Evolutionary conservation across 768 basidiomycete genomes (phyloP).

Genomic region (Hericium alpestre): DNA sequence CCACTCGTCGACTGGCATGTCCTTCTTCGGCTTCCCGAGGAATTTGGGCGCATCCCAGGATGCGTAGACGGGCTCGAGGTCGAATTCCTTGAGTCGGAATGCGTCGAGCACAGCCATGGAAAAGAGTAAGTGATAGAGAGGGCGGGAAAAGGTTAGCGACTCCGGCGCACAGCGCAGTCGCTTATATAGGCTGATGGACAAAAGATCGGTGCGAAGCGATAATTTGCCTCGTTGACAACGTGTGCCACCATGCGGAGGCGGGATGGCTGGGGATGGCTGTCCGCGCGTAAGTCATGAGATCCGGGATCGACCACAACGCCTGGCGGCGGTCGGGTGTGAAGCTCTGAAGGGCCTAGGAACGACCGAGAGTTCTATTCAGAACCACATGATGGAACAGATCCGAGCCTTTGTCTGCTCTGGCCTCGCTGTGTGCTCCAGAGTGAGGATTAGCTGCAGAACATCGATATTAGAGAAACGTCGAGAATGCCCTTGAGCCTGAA

Average conservation of each 20-base stretch:
- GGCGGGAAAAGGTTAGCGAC: too few relatives aligned
- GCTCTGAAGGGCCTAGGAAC: too few relatives aligned
- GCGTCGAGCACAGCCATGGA: slow-evolving; percentile 42
- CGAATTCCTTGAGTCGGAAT: slow-evolving; percentile 71
- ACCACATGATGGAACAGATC: too few relatives aligned
- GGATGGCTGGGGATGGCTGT: neutral
- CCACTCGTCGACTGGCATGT: slow-evolving; percentile 64
- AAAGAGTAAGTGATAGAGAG: too few relatives aligned
- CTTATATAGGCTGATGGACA: neutral
- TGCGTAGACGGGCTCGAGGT: slow-evolving; percentile 57
- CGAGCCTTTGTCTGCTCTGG: too few relatives aligned
- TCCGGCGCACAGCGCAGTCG: neutral
- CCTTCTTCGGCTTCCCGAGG: slow-evolving; percentile 57
- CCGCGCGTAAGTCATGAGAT: neutral
- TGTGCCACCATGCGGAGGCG: neutral
- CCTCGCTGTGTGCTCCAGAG: too few relatives aligned
- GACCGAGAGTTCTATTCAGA: too few relatives aligned
- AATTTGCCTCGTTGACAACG: neutral
- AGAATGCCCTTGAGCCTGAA: too few relatives aligned
- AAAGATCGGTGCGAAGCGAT: too few relatives aligned
- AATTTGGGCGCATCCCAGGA: slow-evolving; percentile 61
- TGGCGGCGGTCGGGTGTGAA: neutral
- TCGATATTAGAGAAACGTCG: too few relatives aligned
- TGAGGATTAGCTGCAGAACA: too few relatives aligned
- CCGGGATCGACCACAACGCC: neutral